Conservation (phyloP, 78 protist species). For the Acrasis kona region DNA sequence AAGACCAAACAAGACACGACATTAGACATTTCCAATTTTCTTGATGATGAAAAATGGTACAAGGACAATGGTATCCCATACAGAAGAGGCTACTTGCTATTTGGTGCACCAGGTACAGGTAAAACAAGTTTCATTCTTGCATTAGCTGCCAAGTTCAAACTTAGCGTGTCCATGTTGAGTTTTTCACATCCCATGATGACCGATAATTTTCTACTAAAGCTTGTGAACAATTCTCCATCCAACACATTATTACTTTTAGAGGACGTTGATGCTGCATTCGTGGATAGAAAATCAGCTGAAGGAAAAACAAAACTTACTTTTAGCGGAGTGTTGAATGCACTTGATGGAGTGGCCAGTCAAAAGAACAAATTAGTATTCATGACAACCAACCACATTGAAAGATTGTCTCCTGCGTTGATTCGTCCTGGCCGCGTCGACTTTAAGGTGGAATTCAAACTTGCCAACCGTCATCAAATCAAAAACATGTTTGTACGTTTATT, state of each 20-base stretch:
- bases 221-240: conserved; percentile 48
- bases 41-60: conserved; percentile 46
- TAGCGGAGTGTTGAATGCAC: conserved; percentile 83
- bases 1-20: conserved; percentile 10
- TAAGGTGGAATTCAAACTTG: conserved; percentile 21
- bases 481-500: not conserved
- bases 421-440: conserved; percentile 82
- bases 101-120: conserved; percentile 93
- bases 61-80: conserved; percentile 77
- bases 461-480: not conserved
- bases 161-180: conserved; percentile 49
- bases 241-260: conserved; percentile 63
- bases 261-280: conserved; percentile 74
- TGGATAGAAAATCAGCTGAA: not conserved
- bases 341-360: conserved; percentile 87
- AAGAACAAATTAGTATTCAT: conserved; percentile 72
- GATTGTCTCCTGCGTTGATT: conserved; percentile 61
- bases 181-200: conserved; percentile 30
- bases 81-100: conserved; percentile 78
- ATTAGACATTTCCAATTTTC: conserved; percentile 41
- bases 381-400: conserved; percentile 80
- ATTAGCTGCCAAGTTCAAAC: conserved; percentile 56
- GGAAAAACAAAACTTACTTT: conserved; percentile 40
- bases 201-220: conserved; percentile 33
- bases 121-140: conserved; percentile 60